Evolutionary conservation across 768 basidiomycete genomes (phyloP), one percentile per base, ranked within the genome.

Genomic region (Saitozyma sp.): DNA sequence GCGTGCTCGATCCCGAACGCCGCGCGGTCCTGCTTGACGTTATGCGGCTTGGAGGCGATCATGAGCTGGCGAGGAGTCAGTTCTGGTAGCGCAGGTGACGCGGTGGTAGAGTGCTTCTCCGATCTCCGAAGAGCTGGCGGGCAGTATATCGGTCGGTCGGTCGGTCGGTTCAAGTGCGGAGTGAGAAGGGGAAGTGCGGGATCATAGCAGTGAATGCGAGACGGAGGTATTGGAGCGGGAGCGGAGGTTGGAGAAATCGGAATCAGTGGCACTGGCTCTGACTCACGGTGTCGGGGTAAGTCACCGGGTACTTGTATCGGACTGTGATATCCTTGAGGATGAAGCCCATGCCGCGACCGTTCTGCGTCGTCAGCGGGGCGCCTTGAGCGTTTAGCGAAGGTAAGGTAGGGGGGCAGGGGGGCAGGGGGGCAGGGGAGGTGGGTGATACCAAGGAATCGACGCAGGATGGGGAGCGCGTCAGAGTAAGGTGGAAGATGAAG

Each of bases 261-360:
- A 29, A 29, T 29, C 29, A 29, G 29, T 29, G 29, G 45, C 11
- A 45, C 6, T 13, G n/a, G 45, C 45, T 17, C 45, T 13, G 45
- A 6, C 71, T 56, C 51, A 73, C 74, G 6, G 63, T 64, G 62
- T 76, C 72, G 17, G 74, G 74, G 54, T 71, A 76, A 1, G 68
- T 76, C 7, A 76, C 61, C 3, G 74, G 74, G 40, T 60, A 61
- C 20, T 58, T 61, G 57, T 71, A 76, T 54, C 65, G 65, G 14
- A 76, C 61, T 9, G 66, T 63, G 38, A 76, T 53, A 42, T 76
- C 74, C 39, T 69, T 70, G 19, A 76, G 55, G 52, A 76, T 76
- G 38, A 71, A 65, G 9, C 74, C 74, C n/a, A 63, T 74, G 3
- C 68, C 66, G 56, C 58, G 58, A 5, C 74, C 74, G 39, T 46